Evolutionary conservation across 805 yeast genomes (phyloP).

Genomic region (Myxozyma kluyveri): DNA sequence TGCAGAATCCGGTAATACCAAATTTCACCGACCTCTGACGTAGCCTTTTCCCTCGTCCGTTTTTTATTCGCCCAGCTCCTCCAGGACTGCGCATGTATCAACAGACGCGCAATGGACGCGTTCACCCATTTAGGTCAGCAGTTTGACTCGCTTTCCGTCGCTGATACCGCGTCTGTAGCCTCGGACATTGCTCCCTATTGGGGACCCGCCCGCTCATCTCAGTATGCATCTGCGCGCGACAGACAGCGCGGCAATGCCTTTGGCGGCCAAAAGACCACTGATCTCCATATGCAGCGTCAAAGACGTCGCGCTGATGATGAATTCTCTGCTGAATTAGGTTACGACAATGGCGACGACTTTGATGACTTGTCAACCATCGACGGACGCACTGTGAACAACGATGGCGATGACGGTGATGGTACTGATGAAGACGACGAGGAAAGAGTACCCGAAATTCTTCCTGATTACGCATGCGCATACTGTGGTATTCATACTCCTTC

Average conservation of each 20-base stretch:
- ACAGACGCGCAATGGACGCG: slow-evolving; percentile 29
- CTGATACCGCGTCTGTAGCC: slow-evolving; percentile 35
- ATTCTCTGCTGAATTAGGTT: slow-evolving; percentile 7
- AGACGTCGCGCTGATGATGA: slow-evolving; percentile 9
- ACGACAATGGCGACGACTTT: slow-evolving; percentile 19
- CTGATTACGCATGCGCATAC: slow-evolving; percentile 53
- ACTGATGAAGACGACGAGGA: slow-evolving; percentile 24
- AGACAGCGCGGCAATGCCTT: neutral
- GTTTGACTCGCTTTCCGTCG: slow-evolving; percentile 20
- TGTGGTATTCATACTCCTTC: slow-evolving; percentile 69
- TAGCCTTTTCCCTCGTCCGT: too few species aligned
- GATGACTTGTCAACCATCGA: slow-evolving; percentile 27
- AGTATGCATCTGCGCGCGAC: neutral
- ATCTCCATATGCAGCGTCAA: neutral
- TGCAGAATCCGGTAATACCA: too few species aligned
- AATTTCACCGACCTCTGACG: too few species aligned
- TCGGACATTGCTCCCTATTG: slow-evolving; percentile 34
- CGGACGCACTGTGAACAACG: slow-evolving; percentile 23
- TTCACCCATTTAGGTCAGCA: slow-evolving; percentile 26
- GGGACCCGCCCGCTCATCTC: slow-evolving; percentile 29
- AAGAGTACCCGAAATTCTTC: slow-evolving; percentile 32
- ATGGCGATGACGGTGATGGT: slow-evolving; percentile 16
- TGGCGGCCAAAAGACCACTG: neutral
- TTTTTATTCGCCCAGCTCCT: too few species aligned
- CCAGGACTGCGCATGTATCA: too few species aligned